A percentile compares a stretch with the other conserved stretches of the same genome.
phyloP scores from a whole-genome alignment of 1,284 basidiomycete genomes.

The Peniophora sp. region DNA sequence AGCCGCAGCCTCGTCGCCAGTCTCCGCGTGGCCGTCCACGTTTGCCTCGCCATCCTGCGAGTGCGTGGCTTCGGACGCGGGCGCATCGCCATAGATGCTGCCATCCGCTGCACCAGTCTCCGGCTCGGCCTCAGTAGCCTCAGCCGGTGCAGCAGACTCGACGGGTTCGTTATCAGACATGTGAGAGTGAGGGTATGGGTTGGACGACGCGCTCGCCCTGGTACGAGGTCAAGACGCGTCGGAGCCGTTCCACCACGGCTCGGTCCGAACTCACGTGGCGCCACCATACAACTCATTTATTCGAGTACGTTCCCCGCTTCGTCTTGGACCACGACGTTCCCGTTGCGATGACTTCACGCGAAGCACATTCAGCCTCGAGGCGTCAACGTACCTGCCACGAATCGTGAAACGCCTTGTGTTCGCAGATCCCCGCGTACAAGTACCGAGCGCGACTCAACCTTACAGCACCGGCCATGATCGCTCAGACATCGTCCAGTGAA shows the following conservation, averaged over 20 bases:
- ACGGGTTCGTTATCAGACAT: neutral
- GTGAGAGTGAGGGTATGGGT: neutral
- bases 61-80: neutral
- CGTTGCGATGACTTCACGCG: too few species aligned
- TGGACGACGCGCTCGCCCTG: slow-evolving; percentile 7
- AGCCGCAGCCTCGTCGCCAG: neutral
- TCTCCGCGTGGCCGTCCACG: neutral
- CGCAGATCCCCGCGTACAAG: too few species aligned
- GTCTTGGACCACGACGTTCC: too few species aligned
- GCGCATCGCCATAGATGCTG: neutral
- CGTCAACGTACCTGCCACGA: too few species aligned
- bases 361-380: too few species aligned
- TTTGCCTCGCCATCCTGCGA: neutral
- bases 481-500: too few species aligned
- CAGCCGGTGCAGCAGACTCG: neutral
- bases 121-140: neutral
- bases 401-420: too few species aligned
- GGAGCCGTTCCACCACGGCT: slow-evolving; percentile 19
- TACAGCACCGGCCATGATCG: too few species aligned
- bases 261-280: slow-evolving; percentile 5
- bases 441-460: too few species aligned
- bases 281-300: too few species aligned
- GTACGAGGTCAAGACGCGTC: slow-evolving; percentile 25
- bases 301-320: too few species aligned
- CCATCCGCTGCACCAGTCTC: neutral